These are phyloP conservation scores for Nemophila menziesii DNA, from an alignment of 257 asterid species.

Conservation along the genomic window DNA sequence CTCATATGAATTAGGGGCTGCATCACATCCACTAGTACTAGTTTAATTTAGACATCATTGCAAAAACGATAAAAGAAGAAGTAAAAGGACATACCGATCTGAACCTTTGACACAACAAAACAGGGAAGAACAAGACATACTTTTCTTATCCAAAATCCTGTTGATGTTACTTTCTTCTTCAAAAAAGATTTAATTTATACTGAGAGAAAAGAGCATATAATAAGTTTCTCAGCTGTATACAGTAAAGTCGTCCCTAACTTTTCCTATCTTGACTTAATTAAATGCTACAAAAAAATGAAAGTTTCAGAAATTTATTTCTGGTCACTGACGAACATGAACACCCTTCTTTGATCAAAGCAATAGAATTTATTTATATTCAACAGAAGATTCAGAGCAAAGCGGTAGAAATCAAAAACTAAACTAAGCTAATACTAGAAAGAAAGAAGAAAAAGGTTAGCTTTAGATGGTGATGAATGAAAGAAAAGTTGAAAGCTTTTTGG, in stretches of 20 bases:
- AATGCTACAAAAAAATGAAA: not conserved
- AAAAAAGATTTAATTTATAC: constrained; percentile 1
- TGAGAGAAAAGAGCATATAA: not conserved
- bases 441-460: not conserved
- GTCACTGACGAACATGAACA: not conserved
- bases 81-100: not conserved
- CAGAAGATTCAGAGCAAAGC: too few species aligned
- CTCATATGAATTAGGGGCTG: too few species aligned
- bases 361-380: too few species aligned
- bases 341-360: not conserved
- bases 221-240: not conserved
- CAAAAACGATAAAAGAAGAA: not conserved
- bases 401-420: not conserved
- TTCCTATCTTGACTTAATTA: not conserved
- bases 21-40: too few species aligned
- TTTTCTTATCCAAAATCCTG: not conserved
- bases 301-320: not conserved
- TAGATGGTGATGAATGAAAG: not conserved
- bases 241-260: not conserved
- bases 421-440: not conserved
- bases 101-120: constrained; percentile 1
- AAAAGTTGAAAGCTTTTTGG: too few species aligned
- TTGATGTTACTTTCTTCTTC: not conserved
- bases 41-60: too few species aligned
- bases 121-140: not conserved